Percentiles rank a stretch among this genome's conserved stretches.
Evolutionary conservation across 306 rosid species (phyloP).

Genomic region (Cyclanthera cordifolia): DNA sequence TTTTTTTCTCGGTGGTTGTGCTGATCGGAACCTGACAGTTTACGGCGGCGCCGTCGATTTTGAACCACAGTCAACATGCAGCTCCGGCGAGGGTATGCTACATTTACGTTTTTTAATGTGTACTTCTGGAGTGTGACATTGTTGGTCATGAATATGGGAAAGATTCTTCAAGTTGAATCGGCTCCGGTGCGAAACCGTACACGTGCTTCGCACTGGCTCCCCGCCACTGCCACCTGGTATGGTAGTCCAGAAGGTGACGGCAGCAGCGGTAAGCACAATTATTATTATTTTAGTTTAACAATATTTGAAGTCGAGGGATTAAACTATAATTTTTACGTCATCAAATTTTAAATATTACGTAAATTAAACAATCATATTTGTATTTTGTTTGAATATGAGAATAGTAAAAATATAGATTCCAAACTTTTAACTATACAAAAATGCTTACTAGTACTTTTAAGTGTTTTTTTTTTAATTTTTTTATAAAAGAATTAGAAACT

Average conservation of each 20-base stretch:
- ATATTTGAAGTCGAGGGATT: neutral
- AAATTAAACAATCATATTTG: too few species aligned
- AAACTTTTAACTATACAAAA: too few species aligned
- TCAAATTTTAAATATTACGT: too few species aligned
- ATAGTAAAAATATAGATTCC: too few species aligned
- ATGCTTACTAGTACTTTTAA: too few species aligned
- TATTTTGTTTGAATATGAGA: too few species aligned
- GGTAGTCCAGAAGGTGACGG: slow-evolving; percentile 93
- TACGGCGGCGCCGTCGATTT: neutral
- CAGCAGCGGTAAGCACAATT: slow-evolving; percentile 46
- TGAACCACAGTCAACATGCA: neutral
- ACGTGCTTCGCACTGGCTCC: slow-evolving; percentile 46
- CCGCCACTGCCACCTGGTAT: slow-evolving; percentile 89
- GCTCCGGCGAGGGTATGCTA: neutral
- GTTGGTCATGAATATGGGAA: neutral
- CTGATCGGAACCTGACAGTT: neutral
- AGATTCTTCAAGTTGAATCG: neutral
- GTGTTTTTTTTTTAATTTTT: neutral
- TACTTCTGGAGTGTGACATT: neutral
- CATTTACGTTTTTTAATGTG: neutral
- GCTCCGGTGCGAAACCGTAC: slow-evolving; percentile 19
- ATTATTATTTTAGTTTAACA: neutral
- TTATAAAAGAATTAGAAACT: too few species aligned
- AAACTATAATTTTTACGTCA: too few species aligned
- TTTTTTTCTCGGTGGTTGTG: neutral